These are phyloP conservation scores for Trametes cubensis DNA, from an alignment of 768 basidiomycete genomes.

Conservation along the genomic window DNA sequence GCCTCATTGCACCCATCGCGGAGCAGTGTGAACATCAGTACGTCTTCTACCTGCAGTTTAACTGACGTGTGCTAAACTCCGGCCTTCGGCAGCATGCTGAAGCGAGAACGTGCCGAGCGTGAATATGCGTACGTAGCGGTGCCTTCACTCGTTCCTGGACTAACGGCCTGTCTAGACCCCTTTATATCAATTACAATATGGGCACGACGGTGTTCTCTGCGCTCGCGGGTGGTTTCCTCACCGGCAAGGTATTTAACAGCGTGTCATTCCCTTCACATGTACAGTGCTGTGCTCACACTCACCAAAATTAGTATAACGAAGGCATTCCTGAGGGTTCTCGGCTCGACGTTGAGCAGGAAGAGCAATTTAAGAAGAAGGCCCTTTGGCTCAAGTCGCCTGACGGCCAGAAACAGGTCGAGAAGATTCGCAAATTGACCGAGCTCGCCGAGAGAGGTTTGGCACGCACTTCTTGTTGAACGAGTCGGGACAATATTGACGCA, in stretches of 20 bases:
- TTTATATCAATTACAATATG: constrained; percentile 66
- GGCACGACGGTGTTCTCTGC: constrained; percentile 77
- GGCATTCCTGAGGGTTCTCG: constrained; percentile 77
- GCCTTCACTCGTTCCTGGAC: too few relatives aligned
- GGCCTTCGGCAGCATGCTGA: constrained; percentile 57
- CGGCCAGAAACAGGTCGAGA: constrained; percentile 67
- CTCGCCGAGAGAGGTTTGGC: constrained; percentile 56
- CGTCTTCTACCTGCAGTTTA: constrained; percentile 22
- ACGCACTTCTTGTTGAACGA: neutral
- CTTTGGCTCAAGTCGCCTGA: constrained; percentile 55
- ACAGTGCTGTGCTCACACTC: neutral
- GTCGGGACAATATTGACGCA: neutral
- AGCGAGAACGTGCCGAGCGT: constrained; percentile 79
- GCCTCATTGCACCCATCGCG: constrained; percentile 68
- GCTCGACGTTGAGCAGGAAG: constrained; percentile 54
- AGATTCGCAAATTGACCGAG: constrained; percentile 66
- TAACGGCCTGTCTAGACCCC: constrained; percentile 38
- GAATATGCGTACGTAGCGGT: constrained; percentile 58
- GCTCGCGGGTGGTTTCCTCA: constrained; percentile 70
- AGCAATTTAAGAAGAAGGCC: constrained; percentile 49
- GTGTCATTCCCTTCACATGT: too few relatives aligned
- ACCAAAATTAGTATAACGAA: constrained; percentile 57
- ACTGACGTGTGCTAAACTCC: neutral
- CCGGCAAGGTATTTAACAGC: constrained; percentile 69
- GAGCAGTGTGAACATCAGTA: constrained; percentile 79